phyloP scores from a whole-genome alignment of 2,329 filamentous ascomycete genomes.

The Mollisia scopiformis region DNA sequence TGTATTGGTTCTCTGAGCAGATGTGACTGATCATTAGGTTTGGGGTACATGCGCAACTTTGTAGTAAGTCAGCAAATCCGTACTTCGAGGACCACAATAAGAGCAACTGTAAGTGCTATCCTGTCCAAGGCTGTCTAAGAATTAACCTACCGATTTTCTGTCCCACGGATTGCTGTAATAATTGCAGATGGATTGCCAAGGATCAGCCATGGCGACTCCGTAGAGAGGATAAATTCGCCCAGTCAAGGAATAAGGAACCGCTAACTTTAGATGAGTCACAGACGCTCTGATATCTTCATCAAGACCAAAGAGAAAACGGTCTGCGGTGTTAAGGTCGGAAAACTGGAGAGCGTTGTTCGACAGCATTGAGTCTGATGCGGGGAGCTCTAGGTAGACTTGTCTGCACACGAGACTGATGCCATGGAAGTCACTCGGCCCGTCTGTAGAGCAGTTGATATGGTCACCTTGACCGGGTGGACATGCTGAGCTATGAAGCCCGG shows the following conservation, averaged over 20 bases:
- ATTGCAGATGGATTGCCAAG: slow-evolving; percentile 23
- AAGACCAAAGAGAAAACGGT: slow-evolving; percentile 24
- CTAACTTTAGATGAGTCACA: slow-evolving; percentile 24
- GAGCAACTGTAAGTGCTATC: too few species aligned
- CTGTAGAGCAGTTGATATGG: slow-evolving; percentile 16
- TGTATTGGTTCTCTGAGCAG: slow-evolving; percentile 16
- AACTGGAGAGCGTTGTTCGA: slow-evolving; percentile 28
- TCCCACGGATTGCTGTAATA: slow-evolving; percentile 29
- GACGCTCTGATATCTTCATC: slow-evolving; percentile 15
- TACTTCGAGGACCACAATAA: neutral
- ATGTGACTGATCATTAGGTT: neutral
- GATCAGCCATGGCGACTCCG: neutral
- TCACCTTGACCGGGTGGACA: slow-evolving; percentile 19
- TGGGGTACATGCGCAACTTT: slow-evolving; percentile 20
- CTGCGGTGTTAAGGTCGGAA: slow-evolving; percentile 14
- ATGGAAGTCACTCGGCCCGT: neutral
- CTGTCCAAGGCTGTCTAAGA: too few species aligned
- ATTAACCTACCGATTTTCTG: slow-evolving; percentile 21
- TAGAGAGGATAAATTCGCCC: neutral
- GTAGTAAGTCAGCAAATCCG: neutral
- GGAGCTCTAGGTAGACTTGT: slow-evolving; percentile 22
- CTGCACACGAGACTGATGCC: slow-evolving; percentile 23
- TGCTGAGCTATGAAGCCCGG: neutral
- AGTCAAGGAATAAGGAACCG: slow-evolving; percentile 10
- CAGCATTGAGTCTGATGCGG: slow-evolving; percentile 10